Evolutionary conservation across 768 basidiomycete species (phyloP).

Genomic region (Auricularia sp.): DNA sequence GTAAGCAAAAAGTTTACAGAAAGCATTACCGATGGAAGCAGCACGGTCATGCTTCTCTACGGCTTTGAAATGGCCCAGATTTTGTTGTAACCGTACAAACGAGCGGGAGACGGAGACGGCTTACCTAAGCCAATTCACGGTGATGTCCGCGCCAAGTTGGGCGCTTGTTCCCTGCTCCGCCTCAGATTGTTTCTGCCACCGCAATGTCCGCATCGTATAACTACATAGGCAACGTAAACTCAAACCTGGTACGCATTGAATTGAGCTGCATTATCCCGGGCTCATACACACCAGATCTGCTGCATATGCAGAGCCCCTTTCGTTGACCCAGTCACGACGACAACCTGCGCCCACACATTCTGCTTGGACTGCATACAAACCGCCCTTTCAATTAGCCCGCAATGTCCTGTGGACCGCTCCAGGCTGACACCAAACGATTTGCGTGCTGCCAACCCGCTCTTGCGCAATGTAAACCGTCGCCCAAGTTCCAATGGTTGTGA

Average conservation of each 20-base stretch:
- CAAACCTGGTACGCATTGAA: conserved; percentile 48
- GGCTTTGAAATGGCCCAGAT: no score
- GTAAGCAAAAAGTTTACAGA: no score
- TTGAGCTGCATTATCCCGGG: conserved; percentile 1
- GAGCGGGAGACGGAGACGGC: no score
- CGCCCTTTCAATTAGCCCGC: conserved; percentile 55
- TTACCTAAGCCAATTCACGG: no score
- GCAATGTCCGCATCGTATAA: conserved; percentile 26
- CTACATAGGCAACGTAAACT: conserved; percentile 55
- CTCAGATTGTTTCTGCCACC: no score
- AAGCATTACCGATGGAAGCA: no score
- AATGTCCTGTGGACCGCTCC: conserved; percentile 81
- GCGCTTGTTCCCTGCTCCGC: no score
- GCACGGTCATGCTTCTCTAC: no score
- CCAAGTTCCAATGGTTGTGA: background rate
- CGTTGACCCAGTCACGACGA: conserved; percentile 62
- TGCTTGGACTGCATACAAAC: conserved; percentile 71
- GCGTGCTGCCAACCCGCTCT: conserved; percentile 57
- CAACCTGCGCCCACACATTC: conserved; percentile 76
- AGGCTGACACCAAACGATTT: conserved; percentile 51
- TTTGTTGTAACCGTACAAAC: no score
- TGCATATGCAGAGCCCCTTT: conserved; percentile 78
- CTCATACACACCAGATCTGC: conserved; percentile 42
- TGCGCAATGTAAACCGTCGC: conserved; percentile 51
- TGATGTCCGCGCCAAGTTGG: no score